Percentiles rank a stretch among this genome's conserved stretches.
Conservation (phyloP, 305 asterid species). For the Fraxinus paxiana region DNA sequence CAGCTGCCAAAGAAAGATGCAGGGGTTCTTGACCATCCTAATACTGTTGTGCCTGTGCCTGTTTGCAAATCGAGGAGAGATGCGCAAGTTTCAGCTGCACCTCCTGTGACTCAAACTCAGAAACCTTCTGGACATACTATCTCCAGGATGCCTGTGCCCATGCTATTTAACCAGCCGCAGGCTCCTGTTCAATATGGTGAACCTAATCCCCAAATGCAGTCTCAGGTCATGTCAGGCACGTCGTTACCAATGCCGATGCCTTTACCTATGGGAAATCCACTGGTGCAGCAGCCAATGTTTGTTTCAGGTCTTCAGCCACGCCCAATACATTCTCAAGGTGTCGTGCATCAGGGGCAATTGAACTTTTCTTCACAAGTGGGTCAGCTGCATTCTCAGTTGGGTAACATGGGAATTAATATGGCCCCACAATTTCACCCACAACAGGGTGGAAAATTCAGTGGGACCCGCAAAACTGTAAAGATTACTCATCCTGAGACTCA, state of each 20-base stretch:
- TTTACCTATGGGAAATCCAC: slow-evolving; percentile 54
- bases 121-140: slow-evolving; percentile 51
- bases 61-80: slow-evolving; percentile 50
- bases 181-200: slow-evolving; percentile 64
- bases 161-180: slow-evolving; percentile 56
- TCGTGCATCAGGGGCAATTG: slow-evolving; percentile 73
- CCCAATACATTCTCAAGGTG: slow-evolving; percentile 68
- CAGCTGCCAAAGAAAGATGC: slow-evolving; percentile 54
- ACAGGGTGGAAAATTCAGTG: slow-evolving; percentile 42
- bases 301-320: slow-evolving; percentile 64
- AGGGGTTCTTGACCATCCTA: slow-evolving; percentile 41
- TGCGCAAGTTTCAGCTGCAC: slow-evolving; percentile 40
- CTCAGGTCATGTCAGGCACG: slow-evolving; percentile 58
- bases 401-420: slow-evolving; percentile 63
- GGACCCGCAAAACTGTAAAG: slow-evolving; percentile 63
- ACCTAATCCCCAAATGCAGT: slow-evolving; percentile 58
- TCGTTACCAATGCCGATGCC: slow-evolving; percentile 44
- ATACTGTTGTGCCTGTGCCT: slow-evolving; percentile 44
- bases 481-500: slow-evolving; percentile 81
- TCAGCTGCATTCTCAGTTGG: slow-evolving; percentile 57
- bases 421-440: slow-evolving; percentile 61
- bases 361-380: slow-evolving; percentile 62
- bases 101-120: slow-evolving; percentile 46
- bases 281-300: slow-evolving; percentile 60
- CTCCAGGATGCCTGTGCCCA: slow-evolving; percentile 54